Percentiles rank a stretch among this genome's conserved stretches.
Conservation (phyloP, 495 filamentous ascomycete genomes). For the Tuber calosporum region DNA sequence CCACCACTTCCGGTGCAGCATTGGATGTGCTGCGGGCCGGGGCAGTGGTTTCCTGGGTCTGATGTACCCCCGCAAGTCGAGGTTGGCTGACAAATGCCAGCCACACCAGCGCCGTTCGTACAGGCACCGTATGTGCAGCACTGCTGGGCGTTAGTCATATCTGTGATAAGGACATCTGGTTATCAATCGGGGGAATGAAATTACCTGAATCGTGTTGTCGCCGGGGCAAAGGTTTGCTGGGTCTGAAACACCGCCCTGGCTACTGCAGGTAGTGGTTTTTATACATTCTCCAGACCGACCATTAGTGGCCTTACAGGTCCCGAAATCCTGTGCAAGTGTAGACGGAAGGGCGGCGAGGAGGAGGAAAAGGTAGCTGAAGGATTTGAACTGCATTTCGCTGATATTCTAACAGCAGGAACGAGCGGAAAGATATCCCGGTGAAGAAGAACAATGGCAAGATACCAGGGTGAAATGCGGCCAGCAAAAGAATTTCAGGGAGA, state of each 20-base stretch:
- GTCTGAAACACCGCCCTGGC: background rate
- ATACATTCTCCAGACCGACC: background rate
- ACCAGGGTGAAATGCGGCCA: background rate
- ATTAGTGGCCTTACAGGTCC: background rate
- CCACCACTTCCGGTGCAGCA: slow-evolving; percentile 4
- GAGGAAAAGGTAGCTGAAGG: background rate
- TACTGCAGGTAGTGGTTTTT: background rate
- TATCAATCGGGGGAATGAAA: background rate
- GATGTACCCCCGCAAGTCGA: background rate
- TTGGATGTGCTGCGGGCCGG: background rate
- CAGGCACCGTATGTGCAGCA: background rate
- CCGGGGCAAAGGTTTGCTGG: background rate
- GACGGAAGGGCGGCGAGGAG: background rate
- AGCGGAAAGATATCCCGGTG: background rate
- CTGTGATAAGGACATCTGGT: background rate
- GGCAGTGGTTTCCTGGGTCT: slow-evolving; percentile 4
- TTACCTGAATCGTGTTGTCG: background rate
- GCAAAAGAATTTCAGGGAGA: background rate
- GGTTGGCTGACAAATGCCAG: background rate
- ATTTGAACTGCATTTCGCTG: background rate
- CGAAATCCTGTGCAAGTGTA: background rate
- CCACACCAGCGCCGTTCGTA: background rate
- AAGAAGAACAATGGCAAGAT: background rate
- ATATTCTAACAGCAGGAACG: background rate
- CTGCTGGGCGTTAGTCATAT: background rate